Base-by-base conservation (phyloP, 2,329 filamentous ascomycete genomes). In the Chaetomium strumarium region DNA sequence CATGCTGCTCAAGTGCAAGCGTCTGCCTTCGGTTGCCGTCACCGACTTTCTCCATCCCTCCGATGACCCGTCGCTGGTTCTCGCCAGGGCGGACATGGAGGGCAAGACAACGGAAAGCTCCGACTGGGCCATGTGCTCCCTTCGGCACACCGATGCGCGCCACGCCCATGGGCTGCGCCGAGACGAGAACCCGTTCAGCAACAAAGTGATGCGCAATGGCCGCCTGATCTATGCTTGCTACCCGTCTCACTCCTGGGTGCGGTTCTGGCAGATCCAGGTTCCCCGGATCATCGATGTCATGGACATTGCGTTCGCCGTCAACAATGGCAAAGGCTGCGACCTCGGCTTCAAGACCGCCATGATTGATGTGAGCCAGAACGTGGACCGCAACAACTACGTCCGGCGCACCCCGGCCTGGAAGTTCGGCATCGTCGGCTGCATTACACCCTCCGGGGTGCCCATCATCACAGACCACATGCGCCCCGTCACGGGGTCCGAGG, bases 281-380 rank as follows among this genome's bases (percentile, higher is more conserved):
- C 73, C 80, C 29, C 75, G 88, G 5, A 79, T 88, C 3, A 73
- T 77, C 56, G 88, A 91, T 60, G 75, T 79, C 0, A 70, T 88
- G 3, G 88, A 90, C 49, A 83, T 84, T 49, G 74, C 74, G 11
- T 78, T 73, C 52, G 67, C 87, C 10, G 71, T 77, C 19, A 76
- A 73, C 38, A 66, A 77, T 1, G 56, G 61, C 5, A 64, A 68
- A 13, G 75, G 73, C 0, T 80, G 75, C 54, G 86, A 90, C 61
- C 74, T 68, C 11, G 51, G 42, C 4, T 70, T 63, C 62, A 75
- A 79, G 64, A 62, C 67, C 12, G 64, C 69, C 12, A 66, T 80
- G 34, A 75, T 82, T 58, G 84, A 92, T 54, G 68, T 88, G 0
- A 87, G 84, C 6, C 88, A 91, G 62, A 90, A 90, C 48, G 75